Evolutionary conservation across 2,329 filamentous ascomycete species (phyloP), one percentile per base, ranked within the genome.

Genomic region (Nemania abortiva): DNA sequence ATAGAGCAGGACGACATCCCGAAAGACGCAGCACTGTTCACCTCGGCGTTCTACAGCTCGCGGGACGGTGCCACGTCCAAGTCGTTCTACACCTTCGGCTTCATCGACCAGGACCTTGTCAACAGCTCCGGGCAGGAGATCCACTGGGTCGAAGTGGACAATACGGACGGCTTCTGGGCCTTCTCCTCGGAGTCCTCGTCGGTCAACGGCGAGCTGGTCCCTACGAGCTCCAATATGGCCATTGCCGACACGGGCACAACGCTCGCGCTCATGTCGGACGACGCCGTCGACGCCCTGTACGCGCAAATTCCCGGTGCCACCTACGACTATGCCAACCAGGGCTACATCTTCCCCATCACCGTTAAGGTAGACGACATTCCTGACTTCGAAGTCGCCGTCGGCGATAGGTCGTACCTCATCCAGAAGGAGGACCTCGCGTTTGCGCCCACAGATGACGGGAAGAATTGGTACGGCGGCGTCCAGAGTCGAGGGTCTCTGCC

Each of bases 201-300:
- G 0, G 82, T 93, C 70, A 88, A 88, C 72, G 89, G 87, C 65
- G 82, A 86, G 68, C 82, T 81, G 1, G 79, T 90, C 31, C 57
- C 79, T 1, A 83, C 85, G 10, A 76, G 81, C 2, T 84, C 83
- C 56, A 92, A 92, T 79, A 89, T 82, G 34, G 90, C 91, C 55
- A 92, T 93, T 72, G 88, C 87, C 39, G 91, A 93, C 77, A 93
- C 91, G 0, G 91, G 90, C 64, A 92, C 91, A 34, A 91, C 90
- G 0, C 84, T 93, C 58, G 87, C 87, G 1, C 83, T 93, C 37
- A 83, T 93, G 55, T 85, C 87, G 49, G 91, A 93, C 75, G 76
- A 80, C 1, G 84, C 87, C 13, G 90, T 87, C 76, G 81, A 89
- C 67, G 86, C 86, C 2, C 84, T 93, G 70, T 93, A 93, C 78